Evolutionary conservation across 2,329 filamentous ascomycete genomes (phyloP).

Genomic region (Fonsecaea pugnacius): DNA sequence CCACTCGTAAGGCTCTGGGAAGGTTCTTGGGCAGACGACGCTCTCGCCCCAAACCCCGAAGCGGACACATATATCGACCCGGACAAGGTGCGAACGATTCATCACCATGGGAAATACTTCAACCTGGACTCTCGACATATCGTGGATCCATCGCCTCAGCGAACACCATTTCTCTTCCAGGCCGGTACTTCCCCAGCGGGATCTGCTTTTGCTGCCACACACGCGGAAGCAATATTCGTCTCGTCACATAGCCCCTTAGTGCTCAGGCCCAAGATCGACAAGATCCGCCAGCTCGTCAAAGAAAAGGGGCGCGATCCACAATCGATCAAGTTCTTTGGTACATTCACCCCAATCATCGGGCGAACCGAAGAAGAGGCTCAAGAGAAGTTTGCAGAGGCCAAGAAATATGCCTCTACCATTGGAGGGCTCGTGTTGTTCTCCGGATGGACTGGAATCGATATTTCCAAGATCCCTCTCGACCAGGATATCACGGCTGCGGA

Average conservation of each 20-base stretch:
- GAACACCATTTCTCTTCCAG: constrained; percentile 63
- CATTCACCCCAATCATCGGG: constrained; percentile 57
- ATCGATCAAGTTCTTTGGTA: constrained; percentile 61
- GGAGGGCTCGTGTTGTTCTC: constrained; percentile 62
- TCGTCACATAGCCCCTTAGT: constrained; percentile 58
- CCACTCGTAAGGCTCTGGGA: constrained; percentile 54
- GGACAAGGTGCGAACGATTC: constrained; percentile 62
- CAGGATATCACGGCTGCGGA: constrained; percentile 61
- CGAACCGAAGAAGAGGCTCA: constrained; percentile 59
- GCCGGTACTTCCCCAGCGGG: constrained; percentile 65
- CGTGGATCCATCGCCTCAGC: constrained; percentile 61
- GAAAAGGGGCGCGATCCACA: constrained; percentile 60
- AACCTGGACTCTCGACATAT: constrained; percentile 52
- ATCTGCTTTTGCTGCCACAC: constrained; percentile 60
- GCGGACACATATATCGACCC: constrained; percentile 64
- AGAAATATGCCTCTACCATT: constrained; percentile 58
- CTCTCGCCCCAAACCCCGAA: constrained; percentile 58
- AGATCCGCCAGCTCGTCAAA: constrained; percentile 58
- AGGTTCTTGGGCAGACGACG: constrained; percentile 62
- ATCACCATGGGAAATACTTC: constrained; percentile 62
- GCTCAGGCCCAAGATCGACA: constrained; percentile 56
- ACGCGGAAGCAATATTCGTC: constrained; percentile 66
- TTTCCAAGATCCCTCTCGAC: constrained; percentile 62
- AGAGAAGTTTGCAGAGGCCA: constrained; percentile 57
- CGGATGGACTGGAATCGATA: constrained; percentile 65